Percentiles rank a stretch among this genome's conserved stretches.
Evolutionary conservation across 1,284 basidiomycete genomes (phyloP).

Genomic region (Prillingera fragicola): DNA sequence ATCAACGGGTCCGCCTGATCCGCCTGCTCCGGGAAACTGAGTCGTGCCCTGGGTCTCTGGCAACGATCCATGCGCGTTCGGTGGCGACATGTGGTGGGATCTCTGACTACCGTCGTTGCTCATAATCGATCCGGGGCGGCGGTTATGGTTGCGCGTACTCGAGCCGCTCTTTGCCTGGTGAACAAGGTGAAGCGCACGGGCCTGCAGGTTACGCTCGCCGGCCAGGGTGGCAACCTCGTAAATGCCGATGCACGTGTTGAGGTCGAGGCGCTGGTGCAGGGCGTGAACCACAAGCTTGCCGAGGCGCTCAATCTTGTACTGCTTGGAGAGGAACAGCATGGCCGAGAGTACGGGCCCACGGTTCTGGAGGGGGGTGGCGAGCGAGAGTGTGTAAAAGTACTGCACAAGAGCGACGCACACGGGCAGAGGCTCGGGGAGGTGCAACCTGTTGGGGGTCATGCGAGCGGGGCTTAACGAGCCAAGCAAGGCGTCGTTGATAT

Average conservation of each 20-base stretch:
- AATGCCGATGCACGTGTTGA: conserved; percentile 76
- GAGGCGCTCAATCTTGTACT: conserved; percentile 72
- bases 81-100: conserved; percentile 3
- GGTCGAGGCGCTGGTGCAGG: conserved; percentile 79
- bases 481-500: conserved; percentile 38
- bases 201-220: conserved; percentile 78
- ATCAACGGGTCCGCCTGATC: not conserved
- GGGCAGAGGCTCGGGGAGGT: conserved; percentile 81
- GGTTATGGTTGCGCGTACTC: conserved; percentile 1
- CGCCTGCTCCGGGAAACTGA: no score
- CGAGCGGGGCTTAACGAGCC: conserved; percentile 36
- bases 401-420: conserved; percentile 83
- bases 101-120: conserved; percentile 9
- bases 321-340: conserved; percentile 74
- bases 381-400: conserved; percentile 81
- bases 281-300: conserved; percentile 78
- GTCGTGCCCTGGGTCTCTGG: no score
- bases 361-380: conserved; percentile 83
- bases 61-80: no score
- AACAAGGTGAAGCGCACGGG: conserved; percentile 70
- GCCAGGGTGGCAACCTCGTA: conserved; percentile 91
- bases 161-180: conserved; percentile 53
- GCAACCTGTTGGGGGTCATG: conserved; percentile 60
- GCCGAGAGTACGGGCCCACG: conserved; percentile 82
- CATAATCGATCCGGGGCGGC: conserved; percentile 10